A percentile compares a stretch with the other conserved stretches of the same genome.
phyloP scores from a whole-genome alignment of 1,284 basidiomycete species.

The Moesziomyces sp. region DNA sequence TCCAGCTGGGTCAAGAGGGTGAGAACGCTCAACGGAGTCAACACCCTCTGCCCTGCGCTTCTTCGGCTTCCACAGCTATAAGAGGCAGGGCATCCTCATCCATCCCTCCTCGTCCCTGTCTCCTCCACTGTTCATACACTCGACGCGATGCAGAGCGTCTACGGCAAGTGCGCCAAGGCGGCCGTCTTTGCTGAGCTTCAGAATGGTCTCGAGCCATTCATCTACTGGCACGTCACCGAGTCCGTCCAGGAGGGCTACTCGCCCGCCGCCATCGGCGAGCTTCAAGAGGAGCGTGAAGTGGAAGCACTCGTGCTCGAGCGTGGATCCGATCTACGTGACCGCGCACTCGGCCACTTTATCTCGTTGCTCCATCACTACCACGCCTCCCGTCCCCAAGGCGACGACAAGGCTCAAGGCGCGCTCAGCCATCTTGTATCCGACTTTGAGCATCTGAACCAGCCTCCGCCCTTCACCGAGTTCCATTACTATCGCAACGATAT shows the following conservation, averaged over 20 bases:
- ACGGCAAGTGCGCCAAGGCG: constrained; percentile 13
- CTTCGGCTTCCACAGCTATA: background rate
- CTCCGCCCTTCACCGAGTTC: constrained; percentile 11
- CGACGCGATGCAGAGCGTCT: constrained; percentile 14
- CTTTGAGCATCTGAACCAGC: constrained; percentile 1
- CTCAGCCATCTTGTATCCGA: constrained; percentile 9
- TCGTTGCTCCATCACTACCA: constrained; percentile 25
- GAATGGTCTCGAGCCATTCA: constrained; percentile 32
- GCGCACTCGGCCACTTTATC: constrained; percentile 31
- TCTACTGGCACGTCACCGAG: constrained; percentile 39
- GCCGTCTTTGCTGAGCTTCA: constrained; percentile 26
- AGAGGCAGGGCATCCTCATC: background rate
- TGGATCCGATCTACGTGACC: constrained; percentile 24
- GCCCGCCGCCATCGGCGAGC: constrained; percentile 23
- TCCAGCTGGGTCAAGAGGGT: too few species aligned
- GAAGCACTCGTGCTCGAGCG: constrained; percentile 40
- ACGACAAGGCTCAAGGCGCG: constrained; percentile 2
- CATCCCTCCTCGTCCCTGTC: background rate
- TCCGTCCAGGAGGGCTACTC: constrained; percentile 31
- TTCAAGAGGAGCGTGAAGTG: constrained; percentile 34
- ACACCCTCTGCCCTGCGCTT: background rate
- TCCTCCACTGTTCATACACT: background rate
- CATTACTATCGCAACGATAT: constrained; percentile 19
- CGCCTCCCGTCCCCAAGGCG: constrained; percentile 3
- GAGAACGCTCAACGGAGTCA: too few species aligned